Base-by-base conservation (phyloP, 2,329 filamentous ascomycete genomes). In the Penicillium expansum region DNA sequence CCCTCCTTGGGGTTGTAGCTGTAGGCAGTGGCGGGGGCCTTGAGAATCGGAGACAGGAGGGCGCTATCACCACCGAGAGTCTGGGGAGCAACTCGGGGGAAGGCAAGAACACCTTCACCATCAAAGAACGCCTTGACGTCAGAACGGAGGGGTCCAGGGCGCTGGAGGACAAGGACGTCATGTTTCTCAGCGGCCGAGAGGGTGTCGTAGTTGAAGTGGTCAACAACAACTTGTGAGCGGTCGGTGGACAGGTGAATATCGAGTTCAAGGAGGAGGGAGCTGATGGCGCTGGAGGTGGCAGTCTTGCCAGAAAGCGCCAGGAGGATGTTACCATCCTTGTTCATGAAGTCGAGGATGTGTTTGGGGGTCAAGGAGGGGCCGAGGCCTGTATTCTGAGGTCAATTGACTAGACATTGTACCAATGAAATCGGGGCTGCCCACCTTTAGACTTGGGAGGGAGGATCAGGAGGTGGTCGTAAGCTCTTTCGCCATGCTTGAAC, bases 1-100 rank as follows among this genome's bases (percentile, higher is more conserved):
- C 96, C 90, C 62, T 97, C 92, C 81, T 95, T 95, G 53, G 91
- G 88, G 77, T 94, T 93, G 82, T 96, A 96, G 75, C 86, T 90
- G 80, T 99, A 99, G 60, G 92, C 90, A 10, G 92, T 96, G 64
- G 82, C 79, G 20, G 91, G 89, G 44, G 92, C 93, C 67, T 88
- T 87, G 57, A 99, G 78, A 64, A 99, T 84, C 16, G 94, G 91
- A 18, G 88, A 83, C 54, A 97, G 80, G 20, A 96, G 84, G 51
- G 90, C 84, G 67, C 88, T 87, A 16, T 79, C 83, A 63, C 88
- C 83, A 64, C 93, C 92, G 47, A 99, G 83, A 51, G 85, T 82
- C 75, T 97, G 93, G 67, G 90, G 92, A 55, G 92, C 85, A 50
- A 87, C 86, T 66, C 84, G 86, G 20, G 93, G 92, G 66, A 97